Evolutionary conservation across 805 yeast species (phyloP), one percentile per base, ranked within the genome.

Genomic region (Candida tammaniensis): DNA sequence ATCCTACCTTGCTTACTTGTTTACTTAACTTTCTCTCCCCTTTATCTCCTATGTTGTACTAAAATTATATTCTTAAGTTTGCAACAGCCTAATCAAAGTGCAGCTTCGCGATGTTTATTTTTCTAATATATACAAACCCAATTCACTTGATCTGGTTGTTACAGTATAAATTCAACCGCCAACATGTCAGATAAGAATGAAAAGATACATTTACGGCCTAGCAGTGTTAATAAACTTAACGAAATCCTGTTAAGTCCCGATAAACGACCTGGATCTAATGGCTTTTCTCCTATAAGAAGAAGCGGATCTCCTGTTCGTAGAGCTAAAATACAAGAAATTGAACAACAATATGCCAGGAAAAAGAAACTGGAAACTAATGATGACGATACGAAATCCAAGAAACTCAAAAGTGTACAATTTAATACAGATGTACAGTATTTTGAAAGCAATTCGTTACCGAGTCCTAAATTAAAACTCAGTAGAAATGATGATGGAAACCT

Each of bases 221-320:
- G 31, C 16, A 27, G 31, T 17, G 22, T 12, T 8, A 27, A 22
- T n/a, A 15, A 5, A 7, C 8, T 27, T 7, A 27, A 27, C 17
- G 6, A 7, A 27, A 18, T 7, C 22, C 17, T 27, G 31, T 17
- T 21, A 17, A 12, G 17, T 17, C 8, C 8, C 15, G 12, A 26
- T 6, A 17, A 7, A 7, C 10, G 28, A n/a, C 28, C 29, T 11
- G 36, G 31, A 21, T 16, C 17, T 17, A 13, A 17, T 23, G 39
- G 35, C 5, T 23, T 34, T 8, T 52, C 61, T 1, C 57, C 63
- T 7, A 43, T 54, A 7, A 46, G 55, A 35, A 46, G 55, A 31
- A 57, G 65, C 27, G 68, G 68, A 6, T 61, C 67, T 2, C 67
- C 68, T 2, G 48, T 47, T 26, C 48, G 67, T 22, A 46, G 68